Conservation (phyloP, 805 yeast species). For the Pichia pseudocactophila region DNA sequence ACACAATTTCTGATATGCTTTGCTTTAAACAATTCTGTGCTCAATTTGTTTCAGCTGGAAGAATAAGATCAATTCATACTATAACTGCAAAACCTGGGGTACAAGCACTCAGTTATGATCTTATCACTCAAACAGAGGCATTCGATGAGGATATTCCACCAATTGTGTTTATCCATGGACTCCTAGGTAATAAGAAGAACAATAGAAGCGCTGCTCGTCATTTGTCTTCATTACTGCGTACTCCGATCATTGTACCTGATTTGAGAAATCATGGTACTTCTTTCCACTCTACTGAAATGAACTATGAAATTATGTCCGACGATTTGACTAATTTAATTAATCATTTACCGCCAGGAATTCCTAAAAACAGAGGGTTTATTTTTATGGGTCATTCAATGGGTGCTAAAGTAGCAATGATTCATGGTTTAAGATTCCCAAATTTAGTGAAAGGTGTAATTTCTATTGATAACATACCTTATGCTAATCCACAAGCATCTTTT, state of each 20-base stretch:
- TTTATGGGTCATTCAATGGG: conserved; percentile 82
- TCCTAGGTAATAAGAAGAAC: conserved; percentile 74
- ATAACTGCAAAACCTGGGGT: no score
- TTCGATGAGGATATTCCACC: conserved; percentile 35
- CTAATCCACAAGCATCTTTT: conserved; percentile 34
- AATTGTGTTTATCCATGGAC: conserved; percentile 74
- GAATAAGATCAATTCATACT: no score
- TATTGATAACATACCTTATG: conserved; percentile 74
- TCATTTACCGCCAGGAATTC: conserved; percentile 11
- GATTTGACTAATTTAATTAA: conserved; percentile 60
- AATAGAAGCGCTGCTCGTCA: conserved; percentile 65
- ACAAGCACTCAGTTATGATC: no score
- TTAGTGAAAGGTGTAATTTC: conserved; percentile 50
- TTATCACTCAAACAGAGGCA: conserved; percentile 6
- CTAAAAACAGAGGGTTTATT: conserved; percentile 34
- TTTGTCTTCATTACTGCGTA: conserved; percentile 34
- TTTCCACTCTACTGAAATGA: conserved; percentile 63
- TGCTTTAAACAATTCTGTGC: no score
- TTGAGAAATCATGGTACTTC: conserved; percentile 86
- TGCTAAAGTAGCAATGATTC: conserved; percentile 85
- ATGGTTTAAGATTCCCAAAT: conserved; percentile 59
- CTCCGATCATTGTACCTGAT: conserved; percentile 62
- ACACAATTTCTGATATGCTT: no score
- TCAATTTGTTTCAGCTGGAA: no score
- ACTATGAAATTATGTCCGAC: conserved; percentile 66